Base-by-base conservation (phyloP, 2,329 filamentous ascomycete genomes). In the Ascochyta clinopodiicola region DNA sequence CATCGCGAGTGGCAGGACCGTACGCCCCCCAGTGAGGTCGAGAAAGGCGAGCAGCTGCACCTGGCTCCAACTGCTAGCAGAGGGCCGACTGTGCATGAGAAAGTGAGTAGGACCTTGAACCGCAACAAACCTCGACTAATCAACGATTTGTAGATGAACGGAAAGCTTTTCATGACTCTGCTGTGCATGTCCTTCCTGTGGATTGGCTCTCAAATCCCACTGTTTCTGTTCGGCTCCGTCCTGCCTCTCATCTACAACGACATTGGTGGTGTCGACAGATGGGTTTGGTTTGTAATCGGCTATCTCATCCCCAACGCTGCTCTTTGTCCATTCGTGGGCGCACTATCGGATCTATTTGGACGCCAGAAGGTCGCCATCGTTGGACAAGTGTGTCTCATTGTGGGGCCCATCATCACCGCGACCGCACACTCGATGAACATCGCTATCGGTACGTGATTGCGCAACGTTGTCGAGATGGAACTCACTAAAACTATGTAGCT, bases 261-360 rank as follows among this genome's bases (percentile, higher is more conserved):
- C 24, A 81, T 89, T 54, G 86, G 86, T 24, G 86, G 86, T 48
- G 74, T 79, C 4, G 83, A 86, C 64, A 76, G 81, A 58, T 87
- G 83, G 81, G 78, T 85, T n/a, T 87, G 85, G 86, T 72, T 74
- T 39, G 51, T 75, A 10, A 70, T 80, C 24, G 78, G 71, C 15
- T 82, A 86, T 59, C 75, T 86, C 6, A 79, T 87, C n/a, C 79
- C 82, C 2, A 79, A 82, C 43, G 84, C 83, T 2, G 82, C 81
- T 3, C 74, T 86, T 2, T 85, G 83, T 55, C 84, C 84, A 9
- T 87, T 91, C 63, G 87, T 90, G 1, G 88, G 88, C 10, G 65
- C 72, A 0, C 51, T 75, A 7, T 73, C 72, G 15, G 70, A 74
- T 56, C 49, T 73, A 6, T 71, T 65, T 15, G 71, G 78, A 57